Conservation (phyloP, 139 green algal species). For the Chlorella vulgaris region DNA sequence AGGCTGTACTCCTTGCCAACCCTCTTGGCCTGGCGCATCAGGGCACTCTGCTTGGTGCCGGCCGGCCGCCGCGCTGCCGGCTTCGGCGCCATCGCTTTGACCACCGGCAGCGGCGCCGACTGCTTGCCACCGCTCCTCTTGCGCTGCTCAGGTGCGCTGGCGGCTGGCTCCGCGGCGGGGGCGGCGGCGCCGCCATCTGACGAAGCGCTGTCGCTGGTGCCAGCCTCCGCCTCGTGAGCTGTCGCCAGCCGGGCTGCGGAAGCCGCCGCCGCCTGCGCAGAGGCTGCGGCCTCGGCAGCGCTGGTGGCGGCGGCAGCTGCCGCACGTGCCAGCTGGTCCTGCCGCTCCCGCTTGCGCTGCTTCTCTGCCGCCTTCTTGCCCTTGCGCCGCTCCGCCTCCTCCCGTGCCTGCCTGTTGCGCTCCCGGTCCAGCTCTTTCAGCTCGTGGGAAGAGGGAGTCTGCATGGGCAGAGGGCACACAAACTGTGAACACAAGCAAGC, state of each 20-base stretch:
- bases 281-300: not conserved
- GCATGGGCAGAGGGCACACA: not conserved
- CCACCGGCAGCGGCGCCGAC: not conserved
- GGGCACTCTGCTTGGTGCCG: conserved; percentile 3
- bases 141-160: conserved; percentile 6
- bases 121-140: conserved; percentile 4
- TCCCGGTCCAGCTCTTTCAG: conserved; percentile 34
- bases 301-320: not conserved
- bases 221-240: not conserved
- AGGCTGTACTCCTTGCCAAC: conserved; percentile 6
- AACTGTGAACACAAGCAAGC: too few species aligned
- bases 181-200: not conserved
- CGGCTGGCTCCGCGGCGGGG: not conserved
- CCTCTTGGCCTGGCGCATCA: not conserved
- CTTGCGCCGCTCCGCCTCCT: conserved; percentile 29
- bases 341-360: conserved; percentile 6
- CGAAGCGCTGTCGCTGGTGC: not conserved
- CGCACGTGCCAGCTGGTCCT: conserved; percentile 8
- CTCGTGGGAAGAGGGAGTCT: conserved; percentile 19
- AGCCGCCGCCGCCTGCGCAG: not conserved
- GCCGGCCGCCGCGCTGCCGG: conserved; percentile 16
- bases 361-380: conserved; percentile 4
- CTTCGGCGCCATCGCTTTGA: conserved; percentile 19
- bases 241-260: not conserved
- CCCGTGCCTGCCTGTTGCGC: conserved; percentile 14